A percentile compares a stretch with the other conserved stretches of the same genome.
Evolutionary conservation across 2,329 filamentous ascomycete species (phyloP).

Genomic region (Curvularia lunata): DNA sequence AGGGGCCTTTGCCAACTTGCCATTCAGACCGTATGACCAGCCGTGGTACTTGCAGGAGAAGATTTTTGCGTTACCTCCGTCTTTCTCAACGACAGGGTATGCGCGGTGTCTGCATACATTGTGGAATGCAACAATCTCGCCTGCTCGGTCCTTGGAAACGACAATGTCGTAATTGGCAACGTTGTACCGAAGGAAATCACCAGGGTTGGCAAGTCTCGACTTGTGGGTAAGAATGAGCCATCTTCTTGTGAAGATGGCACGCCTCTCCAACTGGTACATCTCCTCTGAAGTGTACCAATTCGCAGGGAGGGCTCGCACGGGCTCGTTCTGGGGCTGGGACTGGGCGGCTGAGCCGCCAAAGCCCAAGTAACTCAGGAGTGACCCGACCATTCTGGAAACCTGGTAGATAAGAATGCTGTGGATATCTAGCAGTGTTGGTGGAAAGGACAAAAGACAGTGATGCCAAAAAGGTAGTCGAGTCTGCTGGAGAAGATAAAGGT

Average conservation of each 20-base stretch:
- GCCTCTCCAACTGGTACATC: constrained; percentile 56
- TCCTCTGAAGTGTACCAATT: constrained; percentile 52
- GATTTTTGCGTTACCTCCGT: constrained; percentile 48
- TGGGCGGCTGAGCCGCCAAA: constrained; percentile 28
- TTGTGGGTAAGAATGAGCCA: constrained; percentile 64
- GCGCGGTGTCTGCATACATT: constrained; percentile 56
- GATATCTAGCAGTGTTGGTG: background rate
- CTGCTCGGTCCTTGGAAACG: constrained; percentile 48
- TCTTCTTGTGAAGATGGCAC: constrained; percentile 61
- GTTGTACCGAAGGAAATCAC: constrained; percentile 63
- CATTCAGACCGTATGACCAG: constrained; percentile 55
- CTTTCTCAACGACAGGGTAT: constrained; percentile 51
- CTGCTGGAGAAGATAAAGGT: constrained; percentile 13
- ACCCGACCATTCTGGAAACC: constrained; percentile 31
- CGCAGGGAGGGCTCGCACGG: constrained; percentile 52
- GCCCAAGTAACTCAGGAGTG: constrained; percentile 37
- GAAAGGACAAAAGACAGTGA: background rate
- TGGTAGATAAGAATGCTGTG: background rate
- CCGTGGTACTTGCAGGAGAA: constrained; percentile 56
- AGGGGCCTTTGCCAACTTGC: constrained; percentile 53
- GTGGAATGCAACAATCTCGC: constrained; percentile 52
- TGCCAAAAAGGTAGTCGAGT: background rate
- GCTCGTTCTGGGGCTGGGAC: constrained; percentile 23
- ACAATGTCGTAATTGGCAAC: constrained; percentile 53
- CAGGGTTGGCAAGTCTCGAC: constrained; percentile 57